Evolutionary conservation across 2,329 filamentous ascomycete genomes (phyloP).

Genomic region (Fusarium dimerum): DNA sequence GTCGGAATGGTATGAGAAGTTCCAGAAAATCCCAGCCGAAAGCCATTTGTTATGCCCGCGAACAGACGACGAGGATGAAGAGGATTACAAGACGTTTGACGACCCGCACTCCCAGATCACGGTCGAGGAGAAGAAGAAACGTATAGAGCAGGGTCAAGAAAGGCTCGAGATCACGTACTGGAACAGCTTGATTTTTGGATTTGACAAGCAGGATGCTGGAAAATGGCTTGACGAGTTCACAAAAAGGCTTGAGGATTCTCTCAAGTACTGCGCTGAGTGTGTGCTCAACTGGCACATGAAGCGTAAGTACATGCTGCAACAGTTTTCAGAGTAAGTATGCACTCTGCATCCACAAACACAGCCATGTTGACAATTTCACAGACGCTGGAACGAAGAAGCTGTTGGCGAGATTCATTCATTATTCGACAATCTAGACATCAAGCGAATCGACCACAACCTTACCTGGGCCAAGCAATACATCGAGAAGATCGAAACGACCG

Average conservation of each 20-base stretch:
- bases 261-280: slow-evolving; percentile 69
- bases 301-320: slow-evolving; percentile 62
- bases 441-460: slow-evolving; percentile 61
- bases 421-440: slow-evolving; percentile 61
- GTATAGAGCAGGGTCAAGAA: slow-evolving; percentile 55
- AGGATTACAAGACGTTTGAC: slow-evolving; percentile 56
- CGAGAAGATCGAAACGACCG: slow-evolving; percentile 49
- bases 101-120: slow-evolving; percentile 53
- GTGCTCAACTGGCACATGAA: slow-evolving; percentile 74
- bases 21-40: slow-evolving; percentile 46
- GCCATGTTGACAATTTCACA: slow-evolving; percentile 19
- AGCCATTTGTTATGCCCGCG: slow-evolving; percentile 71
- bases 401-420: slow-evolving; percentile 55
- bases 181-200: slow-evolving; percentile 69
- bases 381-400: slow-evolving; percentile 51
- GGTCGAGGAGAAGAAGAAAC: slow-evolving; percentile 49
- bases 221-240: slow-evolving; percentile 62
- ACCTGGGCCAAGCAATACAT: slow-evolving; percentile 57
- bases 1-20: slow-evolving; percentile 44
- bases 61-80: slow-evolving; percentile 60
- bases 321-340: slow-evolving; percentile 57
- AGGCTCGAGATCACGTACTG: slow-evolving; percentile 65
- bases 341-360: neutral
- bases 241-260: slow-evolving; percentile 54
- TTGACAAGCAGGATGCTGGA: slow-evolving; percentile 60